A percentile compares a stretch with the other conserved stretches of the same genome.
Evolutionary conservation across 495 filamentous ascomycete species (phyloP).

Genomic region (Aspergillus saccharolyticus): DNA sequence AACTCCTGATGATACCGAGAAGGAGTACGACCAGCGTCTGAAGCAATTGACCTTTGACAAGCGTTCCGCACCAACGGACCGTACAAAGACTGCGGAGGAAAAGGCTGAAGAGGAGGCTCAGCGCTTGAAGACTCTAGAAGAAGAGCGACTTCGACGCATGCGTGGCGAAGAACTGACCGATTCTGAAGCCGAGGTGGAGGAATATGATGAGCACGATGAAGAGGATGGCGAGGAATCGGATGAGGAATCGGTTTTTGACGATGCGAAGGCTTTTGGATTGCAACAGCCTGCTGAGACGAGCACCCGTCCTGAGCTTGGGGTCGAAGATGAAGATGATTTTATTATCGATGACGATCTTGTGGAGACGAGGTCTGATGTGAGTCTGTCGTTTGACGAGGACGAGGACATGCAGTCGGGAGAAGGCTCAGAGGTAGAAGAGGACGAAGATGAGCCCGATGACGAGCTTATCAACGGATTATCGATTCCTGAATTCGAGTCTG

Average conservation of each 20-base stretch:
- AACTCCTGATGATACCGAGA: slow-evolving; percentile 60
- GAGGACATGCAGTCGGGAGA: slow-evolving; percentile 46
- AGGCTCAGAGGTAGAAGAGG: slow-evolving; percentile 35
- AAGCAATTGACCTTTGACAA: slow-evolving; percentile 77
- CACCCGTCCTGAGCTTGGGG: slow-evolving; percentile 39
- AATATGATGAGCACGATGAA: slow-evolving; percentile 42
- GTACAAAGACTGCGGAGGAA: slow-evolving; percentile 90
- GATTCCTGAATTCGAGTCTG: slow-evolving; percentile 21
- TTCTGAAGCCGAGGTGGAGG: slow-evolving; percentile 38
- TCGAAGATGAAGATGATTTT: slow-evolving; percentile 93
- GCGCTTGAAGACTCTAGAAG: slow-evolving; percentile 72
- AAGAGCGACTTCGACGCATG: slow-evolving; percentile 55
- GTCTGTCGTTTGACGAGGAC: slow-evolving; percentile 46
- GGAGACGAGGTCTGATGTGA: slow-evolving; percentile 49
- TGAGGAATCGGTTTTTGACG: slow-evolving; percentile 41
- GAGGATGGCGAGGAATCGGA: slow-evolving; percentile 31
- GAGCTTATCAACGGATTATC: slow-evolving; percentile 41
- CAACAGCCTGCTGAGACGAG: slow-evolving; percentile 27
- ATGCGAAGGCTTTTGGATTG: slow-evolving; percentile 55
- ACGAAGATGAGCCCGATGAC: slow-evolving; percentile 44
- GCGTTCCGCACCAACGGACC: slow-evolving; percentile 75
- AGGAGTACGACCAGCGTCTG: slow-evolving; percentile 78
- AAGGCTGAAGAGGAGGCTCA: slow-evolving; percentile 67
- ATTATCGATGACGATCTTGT: slow-evolving; percentile 82
- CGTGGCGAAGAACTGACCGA: slow-evolving; percentile 38